phyloP scores from a whole-genome alignment of 2,329 filamentous ascomycete genomes.

The Xylariales sp. region DNA sequence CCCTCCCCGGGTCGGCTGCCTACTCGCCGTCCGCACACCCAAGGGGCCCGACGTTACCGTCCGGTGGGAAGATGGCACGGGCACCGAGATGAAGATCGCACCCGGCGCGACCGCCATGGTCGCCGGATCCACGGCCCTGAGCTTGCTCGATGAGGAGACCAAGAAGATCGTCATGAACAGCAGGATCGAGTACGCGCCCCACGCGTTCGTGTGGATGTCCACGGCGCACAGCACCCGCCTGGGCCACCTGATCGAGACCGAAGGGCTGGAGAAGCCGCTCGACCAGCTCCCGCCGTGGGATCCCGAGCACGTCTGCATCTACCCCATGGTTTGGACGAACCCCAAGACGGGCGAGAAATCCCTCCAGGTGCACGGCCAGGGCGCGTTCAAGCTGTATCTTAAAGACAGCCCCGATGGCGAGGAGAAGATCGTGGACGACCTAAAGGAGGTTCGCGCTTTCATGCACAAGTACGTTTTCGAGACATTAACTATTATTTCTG shows the following conservation, averaged over 20 bases:
- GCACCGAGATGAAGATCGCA: slow-evolving; percentile 62
- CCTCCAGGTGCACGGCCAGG: slow-evolving; percentile 70
- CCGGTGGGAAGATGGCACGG: slow-evolving; percentile 68
- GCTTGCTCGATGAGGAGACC: slow-evolving; percentile 59
- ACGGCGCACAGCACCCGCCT: slow-evolving; percentile 60
- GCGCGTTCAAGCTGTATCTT: slow-evolving; percentile 64
- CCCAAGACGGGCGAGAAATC: slow-evolving; percentile 65
- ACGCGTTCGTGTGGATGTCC: slow-evolving; percentile 82
- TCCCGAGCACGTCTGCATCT: slow-evolving; percentile 60
- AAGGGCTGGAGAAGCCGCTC: slow-evolving; percentile 56
- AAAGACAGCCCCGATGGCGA: slow-evolving; percentile 36
- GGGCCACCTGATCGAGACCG: slow-evolving; percentile 66
- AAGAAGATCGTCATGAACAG: slow-evolving; percentile 63
- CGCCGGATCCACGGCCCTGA: slow-evolving; percentile 66
- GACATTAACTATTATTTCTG: too few relatives aligned
- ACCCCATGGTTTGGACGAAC: slow-evolving; percentile 77
- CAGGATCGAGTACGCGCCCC: slow-evolving; percentile 69
- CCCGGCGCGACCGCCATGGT: slow-evolving; percentile 75
- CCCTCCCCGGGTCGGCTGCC: slow-evolving; percentile 68
- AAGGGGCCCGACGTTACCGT: slow-evolving; percentile 61
- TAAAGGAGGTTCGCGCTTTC: slow-evolving; percentile 60
- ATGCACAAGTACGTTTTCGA: slow-evolving; percentile 48
- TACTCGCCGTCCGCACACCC: slow-evolving; percentile 71
- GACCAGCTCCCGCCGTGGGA: slow-evolving; percentile 62
- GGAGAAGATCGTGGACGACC: slow-evolving; percentile 64